These are phyloP conservation scores for Yamadazyma spencermartinsiae DNA, from an alignment of 1,139 yeast species.

Conservation along the genomic window DNA sequence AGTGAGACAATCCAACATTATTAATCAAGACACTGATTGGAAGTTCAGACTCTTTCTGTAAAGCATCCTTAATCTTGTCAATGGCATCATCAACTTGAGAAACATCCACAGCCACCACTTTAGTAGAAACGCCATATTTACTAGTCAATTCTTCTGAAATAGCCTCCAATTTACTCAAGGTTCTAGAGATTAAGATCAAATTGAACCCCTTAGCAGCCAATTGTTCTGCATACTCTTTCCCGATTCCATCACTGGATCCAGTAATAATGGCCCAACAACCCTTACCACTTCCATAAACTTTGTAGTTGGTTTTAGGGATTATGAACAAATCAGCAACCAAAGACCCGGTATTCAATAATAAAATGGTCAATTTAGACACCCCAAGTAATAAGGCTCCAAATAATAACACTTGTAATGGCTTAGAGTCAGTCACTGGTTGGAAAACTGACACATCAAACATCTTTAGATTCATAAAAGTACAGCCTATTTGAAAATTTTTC, in stretches of 20 bases:
- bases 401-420: constrained; percentile 22
- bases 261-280: constrained; percentile 89
- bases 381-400: constrained; percentile 49
- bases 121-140: constrained; percentile 63
- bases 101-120: constrained; percentile 77
- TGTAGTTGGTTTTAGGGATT: constrained; percentile 62
- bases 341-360: constrained; percentile 39
- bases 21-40: constrained; percentile 78
- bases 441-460: constrained; percentile 8
- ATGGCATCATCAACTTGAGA: constrained; percentile 62
- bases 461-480: not conserved
- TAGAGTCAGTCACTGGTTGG: constrained; percentile 6
- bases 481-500: constrained; percentile 13
- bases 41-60: constrained; percentile 32
- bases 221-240: constrained; percentile 86
- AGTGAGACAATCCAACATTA: constrained; percentile 93
- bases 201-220: constrained; percentile 86
- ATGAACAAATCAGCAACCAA: constrained; percentile 58
- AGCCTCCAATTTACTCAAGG: constrained; percentile 69
- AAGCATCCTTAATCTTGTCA: constrained; percentile 21
- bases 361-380: constrained; percentile 45
- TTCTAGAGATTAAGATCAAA: constrained; percentile 80
- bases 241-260: constrained; percentile 98
- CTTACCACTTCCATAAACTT: constrained; percentile 65
- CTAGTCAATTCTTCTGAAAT: constrained; percentile 64